Evolutionary conservation across 768 basidiomycete species (phyloP), one percentile per base, ranked within the genome.

Genomic region (Lactarius evosmus): DNA sequence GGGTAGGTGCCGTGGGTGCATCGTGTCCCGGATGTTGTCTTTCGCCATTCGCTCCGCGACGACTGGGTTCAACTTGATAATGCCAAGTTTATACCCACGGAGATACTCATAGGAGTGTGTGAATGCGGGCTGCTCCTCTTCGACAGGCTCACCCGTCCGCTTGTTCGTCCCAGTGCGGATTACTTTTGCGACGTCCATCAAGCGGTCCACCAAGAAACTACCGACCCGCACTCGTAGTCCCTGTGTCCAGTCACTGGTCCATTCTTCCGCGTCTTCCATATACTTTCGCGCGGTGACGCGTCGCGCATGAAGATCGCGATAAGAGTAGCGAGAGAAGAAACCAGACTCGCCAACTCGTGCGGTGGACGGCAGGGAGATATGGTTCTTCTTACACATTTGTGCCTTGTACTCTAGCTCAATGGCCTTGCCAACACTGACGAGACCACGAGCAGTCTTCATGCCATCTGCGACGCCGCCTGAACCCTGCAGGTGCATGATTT

Each of bases 1-100:
- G 9, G 96, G 96, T 27, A 99, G 80, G 74, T 96, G 92, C 2
- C 95, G 91, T 17, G 96, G 95, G 75, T 96, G 94, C 19, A 98
- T 78, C 0, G 89, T 84, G 58, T 86, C 82, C 14, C 79, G 76
- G 22, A 95, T 71, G 44, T 75, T 79, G 65, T 98, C 95, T 62
- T 83, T 85, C 3, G 91, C 85, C 60, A 98, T 77, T 3, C 89
- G 83, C 16, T 89, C 85, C 3, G 87, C 78, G 6, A 98, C 88
- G 4, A 81, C 85, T 0, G 88, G 86, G 73, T 98, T 96, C 63
- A 96, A 76, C 72, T 86, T 86, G 73, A 98, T 87, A 25, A 98
- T 85, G 32, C 96, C 96, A n/a, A 97, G 81, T 72, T 94, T 96
- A 66, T 87, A 87, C 1, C 96, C 95, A n/a, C 91, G 85, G n/a